Evolutionary conservation across 139 green algal genomes (phyloP).

Genomic region (Closterium sp.): DNA sequence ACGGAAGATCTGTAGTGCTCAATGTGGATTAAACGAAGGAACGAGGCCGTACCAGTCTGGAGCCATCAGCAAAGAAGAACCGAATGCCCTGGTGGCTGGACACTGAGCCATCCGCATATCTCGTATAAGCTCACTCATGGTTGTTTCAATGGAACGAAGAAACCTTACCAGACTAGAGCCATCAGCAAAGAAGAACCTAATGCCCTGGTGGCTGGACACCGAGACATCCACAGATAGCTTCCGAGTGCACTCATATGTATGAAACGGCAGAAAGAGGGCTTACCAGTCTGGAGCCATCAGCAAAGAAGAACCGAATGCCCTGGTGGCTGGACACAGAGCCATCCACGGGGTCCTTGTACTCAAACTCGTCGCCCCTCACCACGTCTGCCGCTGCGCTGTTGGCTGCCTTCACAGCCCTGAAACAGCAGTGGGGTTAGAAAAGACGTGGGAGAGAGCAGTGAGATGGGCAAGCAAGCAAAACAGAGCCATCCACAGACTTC

Average conservation of each 20-base stretch:
- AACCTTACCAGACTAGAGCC: slow-evolving; percentile 34
- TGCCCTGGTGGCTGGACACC: no score
- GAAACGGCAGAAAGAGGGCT: neutral
- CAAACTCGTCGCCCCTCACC: slow-evolving; percentile 45
- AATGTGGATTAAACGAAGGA: neutral
- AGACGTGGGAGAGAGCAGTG: no score
- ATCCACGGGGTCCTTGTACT: slow-evolving; percentile 59
- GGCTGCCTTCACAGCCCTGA: slow-evolving; percentile 24
- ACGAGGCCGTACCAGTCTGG: slow-evolving; percentile 21
- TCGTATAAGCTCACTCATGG: neutral
- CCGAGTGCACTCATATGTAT: neutral
- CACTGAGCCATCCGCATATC: no score
- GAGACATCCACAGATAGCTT: no score
- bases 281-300: slow-evolving; percentile 52
- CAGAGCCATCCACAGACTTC: no score
- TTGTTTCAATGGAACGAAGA: neutral
- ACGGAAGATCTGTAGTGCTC: no score
- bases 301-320: slow-evolving; percentile 58
- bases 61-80: no score
- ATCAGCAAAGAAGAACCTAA: no score
- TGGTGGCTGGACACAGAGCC: slow-evolving; percentile 54
- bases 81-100: no score
- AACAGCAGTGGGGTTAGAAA: no score
- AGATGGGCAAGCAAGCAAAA: no score
- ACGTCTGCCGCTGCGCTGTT: slow-evolving; percentile 11